Evolutionary conservation across 192 early-diverging fungal species (phyloP).

Genomic region (Mortierella antarctica): DNA sequence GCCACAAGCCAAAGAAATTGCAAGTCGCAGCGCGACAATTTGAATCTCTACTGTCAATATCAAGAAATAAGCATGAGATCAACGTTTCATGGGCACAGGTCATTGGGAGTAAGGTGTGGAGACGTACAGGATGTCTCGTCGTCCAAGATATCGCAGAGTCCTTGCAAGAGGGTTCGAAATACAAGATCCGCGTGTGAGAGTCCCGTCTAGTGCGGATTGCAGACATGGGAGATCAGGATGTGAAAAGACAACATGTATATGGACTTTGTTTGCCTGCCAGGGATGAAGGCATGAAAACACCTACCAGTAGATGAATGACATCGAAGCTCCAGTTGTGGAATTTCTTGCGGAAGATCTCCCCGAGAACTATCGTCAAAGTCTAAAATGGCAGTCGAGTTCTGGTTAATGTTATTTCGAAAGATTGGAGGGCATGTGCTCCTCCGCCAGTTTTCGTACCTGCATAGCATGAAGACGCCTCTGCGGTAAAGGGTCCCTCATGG

Average conservation of each 20-base stretch:
- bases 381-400: conserved; percentile 1
- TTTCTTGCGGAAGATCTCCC: conserved; percentile 63
- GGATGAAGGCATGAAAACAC: conserved; percentile 15
- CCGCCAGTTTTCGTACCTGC: conserved; percentile 25
- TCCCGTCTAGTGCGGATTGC: conserved; percentile 17
- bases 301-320: conserved; percentile 64
- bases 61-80: not conserved
- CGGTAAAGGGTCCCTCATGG: conserved; percentile 53
- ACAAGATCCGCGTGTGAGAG: conserved; percentile 51
- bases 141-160: conserved; percentile 21
- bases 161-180: conserved; percentile 39
- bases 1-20: conserved; percentile 58
- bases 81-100: not conserved
- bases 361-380: conserved; percentile 54
- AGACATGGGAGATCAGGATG: no score
- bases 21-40: conserved; percentile 48
- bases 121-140: conserved; percentile 40
- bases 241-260: no score
- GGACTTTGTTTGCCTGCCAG: no score
- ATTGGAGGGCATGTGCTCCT: not conserved
- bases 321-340: conserved; percentile 68
- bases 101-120: not conserved
- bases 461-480: conserved; percentile 47
- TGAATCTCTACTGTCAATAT: conserved; percentile 32
- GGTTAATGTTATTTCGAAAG: not conserved